Base-by-base conservation (phyloP, 1,284 basidiomycete species). In the Neonothopanus nambi region DNA sequence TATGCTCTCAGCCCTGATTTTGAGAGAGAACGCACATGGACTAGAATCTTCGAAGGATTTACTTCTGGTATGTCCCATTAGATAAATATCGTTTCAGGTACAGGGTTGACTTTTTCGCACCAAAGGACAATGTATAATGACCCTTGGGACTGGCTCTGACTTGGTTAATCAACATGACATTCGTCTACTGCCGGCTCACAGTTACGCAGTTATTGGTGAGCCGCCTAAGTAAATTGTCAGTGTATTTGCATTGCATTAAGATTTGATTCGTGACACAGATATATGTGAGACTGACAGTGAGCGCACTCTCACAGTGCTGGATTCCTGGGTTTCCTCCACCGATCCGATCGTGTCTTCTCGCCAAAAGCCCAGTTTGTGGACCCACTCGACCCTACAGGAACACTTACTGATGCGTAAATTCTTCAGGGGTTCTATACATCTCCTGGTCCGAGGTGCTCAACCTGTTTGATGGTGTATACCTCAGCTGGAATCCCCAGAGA, bases 1-100 rank as follows among this genome's bases (percentile, higher is more conserved):
- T n/a, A 40, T 41, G 38, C 12, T 46, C 53, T 2, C 48, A 91
- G 89, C 35, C 66, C 84, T 1, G 73, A 72, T 0, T 95, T 97
- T 62, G 89, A 91, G 64, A 80, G 87, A 20, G 95, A 98, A 67
- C 87, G 81, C 59, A 89, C 85, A 0, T 98, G 95, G 95, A 63
- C 68, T 20, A 75, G 87, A 23, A 67, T 95, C 6, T 50, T 68
- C 5, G 61, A 71, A 2, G 87, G 82, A 0, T 91, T 87, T 62
- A 64, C 56, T 1, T 64, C 69, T 9, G 92, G 92, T 81, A 60
- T 48, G 64, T 59, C 6, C 30, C 51, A 9, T n/a, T 38, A 15
- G 38, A 28, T 48, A 33, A 15, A 13, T 18, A 20, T 36, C 11
- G 26, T 1, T 45, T 12, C 17, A 38, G 37, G 5, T 28, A 33